These are phyloP conservation scores for Ceratocystis ficicola DNA, from an alignment of 2,329 filamentous ascomycete genomes.

Conservation along the genomic window DNA sequence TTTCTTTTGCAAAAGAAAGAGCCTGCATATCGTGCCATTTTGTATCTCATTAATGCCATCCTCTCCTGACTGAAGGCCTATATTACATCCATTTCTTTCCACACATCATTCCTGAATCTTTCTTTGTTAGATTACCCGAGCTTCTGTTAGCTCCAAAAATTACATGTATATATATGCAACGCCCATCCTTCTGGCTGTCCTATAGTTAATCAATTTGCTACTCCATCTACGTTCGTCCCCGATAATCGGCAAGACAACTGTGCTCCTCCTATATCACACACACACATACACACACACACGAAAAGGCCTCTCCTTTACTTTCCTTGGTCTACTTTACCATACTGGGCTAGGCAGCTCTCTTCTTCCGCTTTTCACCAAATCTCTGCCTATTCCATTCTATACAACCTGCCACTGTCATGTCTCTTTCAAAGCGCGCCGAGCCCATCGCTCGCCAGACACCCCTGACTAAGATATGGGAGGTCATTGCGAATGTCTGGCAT, in stretches of 20 bases:
- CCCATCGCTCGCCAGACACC: slow-evolving; percentile 26
- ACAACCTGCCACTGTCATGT: slow-evolving; percentile 20
- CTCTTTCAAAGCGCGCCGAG: slow-evolving; percentile 27
- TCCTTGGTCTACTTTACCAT: neutral
- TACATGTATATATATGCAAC: neutral
- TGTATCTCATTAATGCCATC: neutral
- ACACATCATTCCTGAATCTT: neutral
- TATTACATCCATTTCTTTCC: neutral
- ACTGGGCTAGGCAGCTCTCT: neutral
- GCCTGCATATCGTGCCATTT: neutral
- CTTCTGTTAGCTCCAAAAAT: neutral
- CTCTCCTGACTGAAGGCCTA: neutral
- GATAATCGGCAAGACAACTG: neutral
- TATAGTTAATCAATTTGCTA: neutral
- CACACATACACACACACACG: no score
- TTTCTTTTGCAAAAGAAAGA: neutral
- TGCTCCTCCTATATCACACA: no score
- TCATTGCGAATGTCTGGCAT: slow-evolving; percentile 36
- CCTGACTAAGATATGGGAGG: slow-evolving; percentile 32
- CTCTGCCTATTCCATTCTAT: neutral
- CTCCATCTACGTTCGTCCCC: neutral
- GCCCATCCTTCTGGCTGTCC: neutral
- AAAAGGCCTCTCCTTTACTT: neutral
- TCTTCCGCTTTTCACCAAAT: neutral
- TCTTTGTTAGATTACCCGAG: neutral